Conservation (phyloP, 108 stramenopile genomes). For the Cyclotella choctawhatcheeana region DNA sequence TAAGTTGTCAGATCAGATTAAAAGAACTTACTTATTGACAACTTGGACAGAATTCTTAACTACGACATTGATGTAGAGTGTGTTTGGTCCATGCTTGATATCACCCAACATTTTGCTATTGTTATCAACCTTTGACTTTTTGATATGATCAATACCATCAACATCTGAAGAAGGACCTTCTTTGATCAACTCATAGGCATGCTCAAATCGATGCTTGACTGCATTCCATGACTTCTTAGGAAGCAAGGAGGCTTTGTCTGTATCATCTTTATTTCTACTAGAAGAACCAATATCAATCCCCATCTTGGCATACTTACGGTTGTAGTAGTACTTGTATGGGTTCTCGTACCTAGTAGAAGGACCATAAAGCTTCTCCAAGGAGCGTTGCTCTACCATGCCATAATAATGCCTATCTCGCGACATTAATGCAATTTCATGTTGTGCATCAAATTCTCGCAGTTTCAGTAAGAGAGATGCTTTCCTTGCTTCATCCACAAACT, state of each 20-base stretch:
- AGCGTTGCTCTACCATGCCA: constrained; percentile 52
- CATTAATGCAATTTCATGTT: constrained; percentile 57
- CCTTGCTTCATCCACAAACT: neutral
- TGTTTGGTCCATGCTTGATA: constrained; percentile 53
- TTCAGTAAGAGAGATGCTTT: constrained; percentile 2
- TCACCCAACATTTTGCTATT: constrained; percentile 18
- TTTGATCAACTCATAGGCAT: constrained; percentile 81
- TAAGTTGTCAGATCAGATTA: no score
- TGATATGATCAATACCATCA: constrained; percentile 42
- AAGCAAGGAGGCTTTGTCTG: constrained; percentile 14
- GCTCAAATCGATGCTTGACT: constrained; percentile 70
- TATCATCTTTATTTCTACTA: neutral
- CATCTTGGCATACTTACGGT: constrained; percentile 10
- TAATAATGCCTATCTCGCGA: constrained; percentile 74
- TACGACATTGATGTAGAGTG: constrained; percentile 80
- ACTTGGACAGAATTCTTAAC: constrained; percentile 81
- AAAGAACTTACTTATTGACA: no score
- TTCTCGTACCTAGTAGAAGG: constrained; percentile 14
- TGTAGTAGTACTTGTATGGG: constrained; percentile 40
- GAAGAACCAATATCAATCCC: constrained; percentile 1
- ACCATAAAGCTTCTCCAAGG: constrained; percentile 47
- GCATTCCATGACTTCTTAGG: constrained; percentile 47
- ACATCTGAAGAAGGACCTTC: constrained; percentile 55
- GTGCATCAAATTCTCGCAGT: constrained; percentile 53
- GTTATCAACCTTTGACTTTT: constrained; percentile 45